A percentile compares a stretch with the other conserved stretches of the same genome.
Evolutionary conservation across 345 rosid species (phyloP).

Genomic region (Bruguiera sexangula): DNA sequence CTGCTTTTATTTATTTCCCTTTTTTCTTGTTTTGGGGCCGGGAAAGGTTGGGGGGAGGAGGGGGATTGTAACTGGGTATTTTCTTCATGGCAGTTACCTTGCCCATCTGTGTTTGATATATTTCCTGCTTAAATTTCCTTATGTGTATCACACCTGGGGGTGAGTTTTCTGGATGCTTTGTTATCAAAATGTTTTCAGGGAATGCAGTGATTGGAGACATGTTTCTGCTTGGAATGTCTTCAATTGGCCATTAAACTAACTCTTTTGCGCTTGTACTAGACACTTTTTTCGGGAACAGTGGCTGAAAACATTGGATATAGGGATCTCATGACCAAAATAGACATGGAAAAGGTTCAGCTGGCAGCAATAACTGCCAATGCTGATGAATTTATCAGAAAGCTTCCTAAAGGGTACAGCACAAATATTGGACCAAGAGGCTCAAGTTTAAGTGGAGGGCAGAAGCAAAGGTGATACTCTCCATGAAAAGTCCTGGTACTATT

Average conservation of each 20-base stretch:
- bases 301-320: conserved; percentile 92
- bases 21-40: not conserved
- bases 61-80: not conserved
- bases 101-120: not conserved
- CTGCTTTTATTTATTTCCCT: not conserved
- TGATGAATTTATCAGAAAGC: conserved; percentile 72
- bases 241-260: conserved; percentile 19
- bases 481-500: not conserved
- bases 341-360: conserved; percentile 72
- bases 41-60: not conserved
- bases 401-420: conserved; percentile 74
- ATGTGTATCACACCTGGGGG: no score
- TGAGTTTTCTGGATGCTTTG: not conserved
- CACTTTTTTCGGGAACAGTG: conserved; percentile 88
- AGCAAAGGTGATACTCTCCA: conserved; percentile 59
- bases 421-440: conserved; percentile 88
- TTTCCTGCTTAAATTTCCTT: not conserved
- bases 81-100: not conserved
- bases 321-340: conserved; percentile 56
- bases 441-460: conserved; percentile 91
- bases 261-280: conserved; percentile 34
- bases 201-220: not conserved
- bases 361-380: conserved; percentile 81
- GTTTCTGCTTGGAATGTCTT: conserved; percentile 1
- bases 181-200: not conserved